These are phyloP conservation scores for Pseudohyphozyma bogoriensis DNA, from an alignment of 768 basidiomycete genomes.

Conservation along the genomic window DNA sequence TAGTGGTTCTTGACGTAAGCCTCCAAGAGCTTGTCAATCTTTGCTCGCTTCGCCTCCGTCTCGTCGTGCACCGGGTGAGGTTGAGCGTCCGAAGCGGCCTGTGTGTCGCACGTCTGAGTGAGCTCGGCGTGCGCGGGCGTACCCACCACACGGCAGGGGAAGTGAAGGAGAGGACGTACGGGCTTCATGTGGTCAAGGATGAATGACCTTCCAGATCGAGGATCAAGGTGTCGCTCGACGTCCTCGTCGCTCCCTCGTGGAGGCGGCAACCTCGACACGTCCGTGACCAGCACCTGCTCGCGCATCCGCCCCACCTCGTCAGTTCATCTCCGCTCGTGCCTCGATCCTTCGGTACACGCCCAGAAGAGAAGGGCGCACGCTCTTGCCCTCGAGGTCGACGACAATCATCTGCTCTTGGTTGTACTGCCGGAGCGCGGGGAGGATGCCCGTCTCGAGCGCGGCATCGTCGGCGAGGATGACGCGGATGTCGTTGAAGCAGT, in stretches of 20 bases:
- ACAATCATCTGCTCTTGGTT: constrained; percentile 79
- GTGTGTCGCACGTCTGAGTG: background rate
- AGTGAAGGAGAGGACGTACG: constrained; percentile 1
- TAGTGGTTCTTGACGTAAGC: constrained; percentile 72
- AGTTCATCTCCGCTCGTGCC: no score
- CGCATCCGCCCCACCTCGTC: background rate
- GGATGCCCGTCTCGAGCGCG: constrained; percentile 63
- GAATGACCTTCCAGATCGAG: constrained; percentile 66
- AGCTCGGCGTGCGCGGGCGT: background rate
- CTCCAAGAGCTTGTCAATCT: constrained; percentile 58
- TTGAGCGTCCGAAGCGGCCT: constrained; percentile 1
- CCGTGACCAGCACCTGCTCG: constrained; percentile 70
- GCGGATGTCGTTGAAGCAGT: constrained; percentile 55
- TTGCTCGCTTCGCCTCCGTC: constrained; percentile 34
- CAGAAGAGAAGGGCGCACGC: constrained; percentile 27
- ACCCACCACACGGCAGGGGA: background rate
- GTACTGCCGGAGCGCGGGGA: constrained; percentile 69
- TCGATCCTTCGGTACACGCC: background rate
- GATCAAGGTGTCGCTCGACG: constrained; percentile 73
- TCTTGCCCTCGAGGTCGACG: constrained; percentile 66
- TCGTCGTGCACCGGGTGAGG: background rate
- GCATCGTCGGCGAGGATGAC: constrained; percentile 80
- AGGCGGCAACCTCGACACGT: constrained; percentile 50
- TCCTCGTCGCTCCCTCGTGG: constrained; percentile 47
- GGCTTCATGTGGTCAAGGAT: constrained; percentile 63